phyloP scores from a whole-genome alignment of 257 asterid species.

The Primulina tabacum region DNA sequence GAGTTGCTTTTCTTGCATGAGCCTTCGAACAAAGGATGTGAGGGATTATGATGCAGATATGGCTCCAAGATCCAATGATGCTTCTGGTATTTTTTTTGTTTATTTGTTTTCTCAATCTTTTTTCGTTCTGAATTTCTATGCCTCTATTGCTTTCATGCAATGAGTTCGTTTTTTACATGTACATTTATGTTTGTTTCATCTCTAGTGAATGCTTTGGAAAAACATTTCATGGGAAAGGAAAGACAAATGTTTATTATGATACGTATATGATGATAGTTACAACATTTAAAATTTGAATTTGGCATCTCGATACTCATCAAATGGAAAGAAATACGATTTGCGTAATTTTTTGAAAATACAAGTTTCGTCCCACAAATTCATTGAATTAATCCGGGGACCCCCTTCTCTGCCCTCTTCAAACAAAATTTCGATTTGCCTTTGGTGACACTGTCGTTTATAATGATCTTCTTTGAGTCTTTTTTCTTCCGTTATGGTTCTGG shows the following conservation, averaged over 20 bases:
- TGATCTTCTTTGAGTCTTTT: conserved; percentile 5
- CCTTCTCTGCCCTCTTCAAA: neutral
- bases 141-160: conserved; percentile 10
- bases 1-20: conserved; percentile 80
- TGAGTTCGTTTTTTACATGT: conserved; percentile 9
- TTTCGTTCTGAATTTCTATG: neutral
- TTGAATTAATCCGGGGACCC: neutral
- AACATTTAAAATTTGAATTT: neutral
- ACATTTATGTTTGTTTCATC: conserved; percentile 11
- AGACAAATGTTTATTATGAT: conserved; percentile 28
- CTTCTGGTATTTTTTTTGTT: conserved; percentile 38
- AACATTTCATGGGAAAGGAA: conserved; percentile 43
- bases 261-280: conserved; percentile 38
- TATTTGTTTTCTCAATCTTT: neutral
- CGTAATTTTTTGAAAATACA: neutral
- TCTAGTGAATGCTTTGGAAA: conserved; percentile 3
- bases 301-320: conserved; percentile 3
- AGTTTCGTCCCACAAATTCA: neutral
- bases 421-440: neutral
- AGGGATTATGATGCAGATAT: conserved; percentile 56
- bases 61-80: conserved; percentile 40
- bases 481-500: conserved; percentile 2
- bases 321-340: neutral
- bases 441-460: neutral
- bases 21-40: conserved; percentile 47